Conservation (phyloP, 169 alveolate species). For the Plasmodium coatneyi region DNA sequence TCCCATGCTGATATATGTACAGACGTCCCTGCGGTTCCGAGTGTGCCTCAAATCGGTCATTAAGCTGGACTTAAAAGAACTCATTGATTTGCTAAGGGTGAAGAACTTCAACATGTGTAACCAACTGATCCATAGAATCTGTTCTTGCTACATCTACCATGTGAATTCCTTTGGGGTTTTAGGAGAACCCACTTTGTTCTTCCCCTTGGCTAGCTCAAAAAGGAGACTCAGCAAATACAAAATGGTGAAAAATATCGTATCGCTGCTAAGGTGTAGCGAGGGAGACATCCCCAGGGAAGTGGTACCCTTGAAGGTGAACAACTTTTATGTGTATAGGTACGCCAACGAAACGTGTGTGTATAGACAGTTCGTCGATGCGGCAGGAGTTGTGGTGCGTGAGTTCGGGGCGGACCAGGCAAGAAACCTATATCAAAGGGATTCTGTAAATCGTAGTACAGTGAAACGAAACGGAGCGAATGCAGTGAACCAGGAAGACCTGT, state of each 20-base stretch:
- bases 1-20: constrained; percentile 29
- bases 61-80: constrained; percentile 9
- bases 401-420: neutral
- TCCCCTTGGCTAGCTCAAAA: neutral
- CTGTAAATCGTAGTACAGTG: neutral
- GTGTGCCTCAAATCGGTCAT: constrained; percentile 13
- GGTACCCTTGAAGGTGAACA: neutral
- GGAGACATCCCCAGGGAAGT: neutral
- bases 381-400: neutral
- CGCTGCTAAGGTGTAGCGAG: neutral
- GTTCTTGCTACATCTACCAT: constrained; percentile 28
- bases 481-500: neutral
- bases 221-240: neutral
- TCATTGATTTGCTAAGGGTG: constrained; percentile 4
- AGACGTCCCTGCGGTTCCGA: neutral
- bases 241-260: constrained; percentile 17
- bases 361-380: constrained; percentile 13
- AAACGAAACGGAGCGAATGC: neutral
- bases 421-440: neutral
- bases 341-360: neutral
- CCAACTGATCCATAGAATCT: constrained; percentile 42
- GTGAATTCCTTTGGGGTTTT: constrained; percentile 15
- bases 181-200: constrained; percentile 28
- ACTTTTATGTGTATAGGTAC: constrained; percentile 20
- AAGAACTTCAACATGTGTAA: constrained; percentile 43